Base-by-base conservation (phyloP, 192 early-diverging fungal genomes). In the Umbelopsis ramanniana region DNA sequence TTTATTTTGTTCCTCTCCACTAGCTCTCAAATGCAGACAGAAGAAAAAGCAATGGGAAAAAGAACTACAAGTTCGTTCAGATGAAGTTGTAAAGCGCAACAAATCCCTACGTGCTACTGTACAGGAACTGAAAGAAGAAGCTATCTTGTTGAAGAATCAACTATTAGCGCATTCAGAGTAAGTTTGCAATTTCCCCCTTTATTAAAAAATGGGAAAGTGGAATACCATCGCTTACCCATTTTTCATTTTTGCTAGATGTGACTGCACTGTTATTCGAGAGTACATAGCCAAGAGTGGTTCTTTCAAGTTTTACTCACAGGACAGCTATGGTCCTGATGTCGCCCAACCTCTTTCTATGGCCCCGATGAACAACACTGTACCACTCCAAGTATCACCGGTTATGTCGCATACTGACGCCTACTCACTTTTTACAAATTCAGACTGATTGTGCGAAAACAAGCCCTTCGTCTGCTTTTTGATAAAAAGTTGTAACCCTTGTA, bases 21-120 rank as follows among this genome's bases (percentile, higher is more conserved):
- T n/a, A 87, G 86, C 86, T 10, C 81, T 79, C 9, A 87, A 88
- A 76, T 87, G 86, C 66, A 69, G 86, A 54, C 85, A 82, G 75
- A 84, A 85, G 73, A 87, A 87, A 77, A 87, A 87, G 67, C 26
- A 73, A 71, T 87, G 83, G 78, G 55, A 81, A 63, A 71, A 82
- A 47, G 83, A 84, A 15, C 74, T 87, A 8, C 73, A 85, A 71
- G n/a, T 46, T 12, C 63, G 72, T 23, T 75, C 77, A 4, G 53
- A 75, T 26, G 75, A 79, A 45, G 57, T 84, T 22, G 45, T 50
- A 15, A 33, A 69, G 23, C 37, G 53, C 9, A 86, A 86, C 66
- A 63, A 68, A 1, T 68, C 70, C 35, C 53, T 86, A 38, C 52
- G 72, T 26, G 10, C 19, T 14, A n/a, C 72, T 6, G 80, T 84